These are phyloP conservation scores for Forsythia suspensa DNA, from an alignment of 257 asterid species.

Conservation along the genomic window DNA sequence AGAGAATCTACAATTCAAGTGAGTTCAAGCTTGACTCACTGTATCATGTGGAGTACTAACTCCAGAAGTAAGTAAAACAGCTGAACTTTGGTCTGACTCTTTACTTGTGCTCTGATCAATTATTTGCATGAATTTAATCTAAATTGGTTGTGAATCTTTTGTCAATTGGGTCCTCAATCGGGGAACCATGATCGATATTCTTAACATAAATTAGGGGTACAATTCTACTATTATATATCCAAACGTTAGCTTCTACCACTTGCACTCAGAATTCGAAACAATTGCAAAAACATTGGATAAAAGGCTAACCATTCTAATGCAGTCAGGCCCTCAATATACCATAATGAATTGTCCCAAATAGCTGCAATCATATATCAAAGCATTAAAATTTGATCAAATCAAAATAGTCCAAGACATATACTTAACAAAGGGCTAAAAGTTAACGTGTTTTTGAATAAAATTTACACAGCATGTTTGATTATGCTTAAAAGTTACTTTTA, in stretches of 20 bases:
- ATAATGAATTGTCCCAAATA: constrained; percentile 69
- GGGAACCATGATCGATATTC: constrained; percentile 65
- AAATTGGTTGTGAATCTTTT: too few relatives aligned
- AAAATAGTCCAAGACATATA: too few relatives aligned
- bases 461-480: too few relatives aligned
- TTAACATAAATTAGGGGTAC: constrained; percentile 72
- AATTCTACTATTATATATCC: constrained; percentile 92
- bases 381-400: background rate
- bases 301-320: constrained; percentile 78
- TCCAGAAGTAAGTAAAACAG: too few relatives aligned
- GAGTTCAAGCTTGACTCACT: too few relatives aligned
- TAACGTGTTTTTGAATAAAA: background rate
- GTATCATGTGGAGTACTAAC: too few relatives aligned
- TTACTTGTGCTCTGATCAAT: too few relatives aligned
- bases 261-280: constrained; percentile 60
- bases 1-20: background rate
- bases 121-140: too few relatives aligned
- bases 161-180: constrained; percentile 51
- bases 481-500: too few relatives aligned
- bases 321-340: constrained; percentile 64
- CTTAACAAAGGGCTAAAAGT: background rate
- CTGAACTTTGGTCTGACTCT: too few relatives aligned
- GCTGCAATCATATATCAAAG: constrained; percentile 39
- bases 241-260: constrained; percentile 81
- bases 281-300: constrained; percentile 87